phyloP scores from a whole-genome alignment of 352 stramenopile genomes.

The Pythium monospermum region DNA sequence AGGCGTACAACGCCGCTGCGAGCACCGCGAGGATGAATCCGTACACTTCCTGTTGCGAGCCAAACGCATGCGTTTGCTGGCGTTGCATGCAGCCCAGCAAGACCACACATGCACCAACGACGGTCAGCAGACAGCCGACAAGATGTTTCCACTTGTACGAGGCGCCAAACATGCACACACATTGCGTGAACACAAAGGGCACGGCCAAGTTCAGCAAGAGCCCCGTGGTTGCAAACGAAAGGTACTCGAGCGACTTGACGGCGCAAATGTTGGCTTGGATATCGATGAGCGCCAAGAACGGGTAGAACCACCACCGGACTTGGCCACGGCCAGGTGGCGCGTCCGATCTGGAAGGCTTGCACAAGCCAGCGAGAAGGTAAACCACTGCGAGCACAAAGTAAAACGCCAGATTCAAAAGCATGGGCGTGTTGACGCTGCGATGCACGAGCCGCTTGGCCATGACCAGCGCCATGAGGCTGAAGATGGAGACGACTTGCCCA shows the following conservation, averaged over 20 bases:
- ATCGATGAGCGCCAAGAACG: conserved; percentile 35
- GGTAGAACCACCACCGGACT: conserved; percentile 36
- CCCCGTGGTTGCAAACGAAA: conserved; percentile 27
- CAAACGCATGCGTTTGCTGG: conserved; percentile 11
- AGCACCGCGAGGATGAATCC: conserved; percentile 28
- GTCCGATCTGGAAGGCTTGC: background rate
- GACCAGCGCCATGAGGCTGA: conserved; percentile 31
- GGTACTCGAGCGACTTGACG: conserved; percentile 26
- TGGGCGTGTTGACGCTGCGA: conserved; percentile 23
- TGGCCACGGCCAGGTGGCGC: background rate
- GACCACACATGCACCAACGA: conserved; percentile 21
- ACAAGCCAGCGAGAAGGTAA: conserved; percentile 25
- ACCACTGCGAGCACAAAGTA: conserved; percentile 28
- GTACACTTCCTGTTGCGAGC: conserved; percentile 25
- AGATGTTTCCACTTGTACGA: conserved; percentile 28
- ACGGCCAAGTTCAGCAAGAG: conserved; percentile 42
- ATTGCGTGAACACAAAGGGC: conserved; percentile 37
- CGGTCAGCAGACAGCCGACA: conserved; percentile 21
- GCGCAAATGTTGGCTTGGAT: conserved; percentile 38
- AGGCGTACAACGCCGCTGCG: conserved; percentile 30
- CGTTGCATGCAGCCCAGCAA: conserved; percentile 20
- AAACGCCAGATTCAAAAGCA: conserved; percentile 37
- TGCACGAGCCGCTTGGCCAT: conserved; percentile 33
- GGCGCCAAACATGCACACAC: conserved; percentile 22
- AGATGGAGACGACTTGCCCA: conserved; percentile 42